Percentiles rank a stretch among this genome's conserved stretches.
phyloP scores from a whole-genome alignment of 169 alveolate species.

The Plasmodium falciparum region DNA sequence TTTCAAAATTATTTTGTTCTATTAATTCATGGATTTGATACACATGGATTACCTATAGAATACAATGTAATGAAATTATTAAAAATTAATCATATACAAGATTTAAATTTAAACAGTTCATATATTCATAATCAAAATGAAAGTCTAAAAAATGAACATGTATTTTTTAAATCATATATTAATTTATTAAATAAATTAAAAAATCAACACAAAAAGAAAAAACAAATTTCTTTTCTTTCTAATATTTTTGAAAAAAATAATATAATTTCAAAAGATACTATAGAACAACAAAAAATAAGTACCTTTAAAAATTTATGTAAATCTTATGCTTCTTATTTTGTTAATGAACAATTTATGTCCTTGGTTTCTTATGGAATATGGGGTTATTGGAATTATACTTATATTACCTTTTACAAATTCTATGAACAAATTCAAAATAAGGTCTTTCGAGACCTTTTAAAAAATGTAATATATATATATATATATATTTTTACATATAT shows the following conservation, averaged over 20 bases:
- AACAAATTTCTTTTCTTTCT: background rate
- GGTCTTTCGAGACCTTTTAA: conserved; percentile 37
- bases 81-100: conserved; percentile 59
- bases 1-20: conserved; percentile 84
- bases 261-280: background rate
- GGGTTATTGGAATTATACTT: conserved; percentile 72
- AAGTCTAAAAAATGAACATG: conserved; percentile 15
- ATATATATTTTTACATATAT: too few relatives aligned
- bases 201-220: conserved; percentile 19
- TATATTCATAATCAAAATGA: background rate
- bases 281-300: conserved; percentile 10
- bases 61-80: conserved; percentile 79
- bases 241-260: background rate
- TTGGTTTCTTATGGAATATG: conserved; percentile 65
- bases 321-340: conserved; percentile 38
- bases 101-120: conserved; percentile 3
- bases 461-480: conserved; percentile 19
- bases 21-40: conserved; percentile 92
- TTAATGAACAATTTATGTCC: conserved; percentile 69
- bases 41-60: conserved; percentile 94
- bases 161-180: background rate
- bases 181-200: conserved; percentile 10
- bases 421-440: conserved; percentile 51
- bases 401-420: conserved; percentile 48
- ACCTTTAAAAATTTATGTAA: conserved; percentile 46